Percentiles rank a stretch among this genome's conserved stretches.
Conservation (phyloP, 305 asterid genomes). For the Fraxinus velutina region DNA sequence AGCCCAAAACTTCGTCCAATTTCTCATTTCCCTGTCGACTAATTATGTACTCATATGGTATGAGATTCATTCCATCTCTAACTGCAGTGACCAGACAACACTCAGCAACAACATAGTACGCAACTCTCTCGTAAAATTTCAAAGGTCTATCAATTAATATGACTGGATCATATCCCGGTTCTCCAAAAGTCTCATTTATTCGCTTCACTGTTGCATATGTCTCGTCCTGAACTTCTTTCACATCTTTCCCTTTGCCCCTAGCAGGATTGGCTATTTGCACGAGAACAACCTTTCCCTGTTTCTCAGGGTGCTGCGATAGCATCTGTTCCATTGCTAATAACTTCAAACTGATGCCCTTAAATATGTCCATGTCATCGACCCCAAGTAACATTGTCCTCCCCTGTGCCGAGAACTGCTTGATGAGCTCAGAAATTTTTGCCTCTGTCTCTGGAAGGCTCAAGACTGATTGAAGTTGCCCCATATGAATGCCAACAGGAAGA, state of each 20-base stretch:
- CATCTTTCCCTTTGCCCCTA: constrained; percentile 49
- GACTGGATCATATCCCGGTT: constrained; percentile 49
- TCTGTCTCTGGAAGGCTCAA: constrained; percentile 38
- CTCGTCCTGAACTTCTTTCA: constrained; percentile 50
- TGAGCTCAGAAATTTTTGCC: constrained; percentile 37
- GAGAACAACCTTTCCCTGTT: constrained; percentile 46
- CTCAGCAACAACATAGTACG: constrained; percentile 51
- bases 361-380: constrained; percentile 58
- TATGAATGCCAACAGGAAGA: constrained; percentile 55
- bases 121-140: constrained; percentile 47
- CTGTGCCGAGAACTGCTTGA: constrained; percentile 31
- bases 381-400: constrained; percentile 50
- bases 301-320: constrained; percentile 46
- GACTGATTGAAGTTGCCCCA: constrained; percentile 53
- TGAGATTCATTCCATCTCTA: constrained; percentile 61
- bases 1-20: constrained; percentile 38
- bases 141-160: constrained; percentile 46
- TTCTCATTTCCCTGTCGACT: constrained; percentile 49
- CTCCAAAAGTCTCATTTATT: constrained; percentile 44
- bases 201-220: constrained; percentile 44
- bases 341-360: constrained; percentile 53
- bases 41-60: constrained; percentile 51
- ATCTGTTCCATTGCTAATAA: constrained; percentile 53
- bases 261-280: constrained; percentile 61
- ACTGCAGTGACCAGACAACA: constrained; percentile 59